Conservation (phyloP, 2,329 filamentous ascomycete species). For the Colletotrichum endophyticum region DNA sequence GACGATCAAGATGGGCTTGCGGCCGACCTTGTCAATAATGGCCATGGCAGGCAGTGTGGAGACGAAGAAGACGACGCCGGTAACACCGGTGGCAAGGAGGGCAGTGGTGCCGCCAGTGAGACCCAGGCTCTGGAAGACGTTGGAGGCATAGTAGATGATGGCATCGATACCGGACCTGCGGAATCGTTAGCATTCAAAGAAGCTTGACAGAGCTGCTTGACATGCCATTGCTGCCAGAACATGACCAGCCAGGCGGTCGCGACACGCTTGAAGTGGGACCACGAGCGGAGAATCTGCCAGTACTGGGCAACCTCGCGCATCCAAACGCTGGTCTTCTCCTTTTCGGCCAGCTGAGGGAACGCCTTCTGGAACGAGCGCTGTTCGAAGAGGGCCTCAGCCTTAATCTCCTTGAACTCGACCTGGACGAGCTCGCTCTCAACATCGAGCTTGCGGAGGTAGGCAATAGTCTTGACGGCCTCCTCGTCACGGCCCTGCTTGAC, state of each 20-base stretch:
- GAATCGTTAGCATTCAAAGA: not conserved
- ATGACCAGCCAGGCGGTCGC: conserved; percentile 47
- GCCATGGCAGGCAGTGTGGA: conserved; percentile 34
- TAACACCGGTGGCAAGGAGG: conserved; percentile 66
- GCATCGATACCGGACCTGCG: conserved; percentile 30
- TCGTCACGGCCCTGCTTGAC: conserved; percentile 37
- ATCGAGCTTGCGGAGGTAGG: conserved; percentile 65
- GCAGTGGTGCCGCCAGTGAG: conserved; percentile 62
- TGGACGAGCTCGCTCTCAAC: conserved; percentile 64
- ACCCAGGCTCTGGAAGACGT: conserved; percentile 69
- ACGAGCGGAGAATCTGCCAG: conserved; percentile 47
- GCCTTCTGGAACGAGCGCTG: conserved; percentile 43
- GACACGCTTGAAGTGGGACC: conserved; percentile 55
- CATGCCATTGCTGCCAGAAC: conserved; percentile 52
- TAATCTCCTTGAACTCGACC: conserved; percentile 46
- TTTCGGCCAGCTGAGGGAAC: conserved; percentile 48
- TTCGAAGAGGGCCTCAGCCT: conserved; percentile 48
- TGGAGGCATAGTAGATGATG: conserved; percentile 54
- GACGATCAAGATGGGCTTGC: conserved; percentile 41
- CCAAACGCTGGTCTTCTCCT: conserved; percentile 43
- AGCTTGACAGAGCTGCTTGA: not conserved
- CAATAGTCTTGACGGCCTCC: conserved; percentile 50
- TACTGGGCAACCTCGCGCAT: conserved; percentile 54
- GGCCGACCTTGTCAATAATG: conserved; percentile 45
- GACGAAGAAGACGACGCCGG: conserved; percentile 57